Conservation (phyloP, 1,284 basidiomycete genomes). For the Agaricales sp. region DNA sequence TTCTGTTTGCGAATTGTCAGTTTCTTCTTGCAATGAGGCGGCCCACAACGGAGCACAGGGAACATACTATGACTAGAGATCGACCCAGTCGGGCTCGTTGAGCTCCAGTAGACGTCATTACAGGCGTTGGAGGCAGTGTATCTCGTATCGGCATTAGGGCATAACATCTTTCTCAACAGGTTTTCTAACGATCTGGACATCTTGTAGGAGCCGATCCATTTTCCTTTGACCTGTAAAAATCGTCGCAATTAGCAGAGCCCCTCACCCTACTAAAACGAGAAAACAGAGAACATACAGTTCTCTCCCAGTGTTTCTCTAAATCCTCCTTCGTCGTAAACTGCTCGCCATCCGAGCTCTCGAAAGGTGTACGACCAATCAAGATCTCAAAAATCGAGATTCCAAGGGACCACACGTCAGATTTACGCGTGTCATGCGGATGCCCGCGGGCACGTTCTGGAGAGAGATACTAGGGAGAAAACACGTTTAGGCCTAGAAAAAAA, state of each 20-base stretch:
- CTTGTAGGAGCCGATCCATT: conserved; percentile 76
- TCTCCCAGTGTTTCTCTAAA: conserved; percentile 73
- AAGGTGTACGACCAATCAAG: conserved; percentile 82
- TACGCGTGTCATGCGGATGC: conserved; percentile 81
- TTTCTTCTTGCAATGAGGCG: background rate
- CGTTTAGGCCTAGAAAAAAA: too few species aligned
- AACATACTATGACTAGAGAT: conserved; percentile 16
- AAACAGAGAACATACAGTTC: conserved; percentile 42
- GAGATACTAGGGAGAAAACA: conserved; percentile 50
- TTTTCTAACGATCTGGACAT: conserved; percentile 59
- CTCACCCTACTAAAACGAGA: conserved; percentile 5
- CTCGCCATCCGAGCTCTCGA: conserved; percentile 76
- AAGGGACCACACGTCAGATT: conserved; percentile 88
- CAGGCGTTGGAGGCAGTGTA: conserved; percentile 58
- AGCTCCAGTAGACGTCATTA: conserved; percentile 58
- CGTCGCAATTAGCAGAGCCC: too few species aligned
- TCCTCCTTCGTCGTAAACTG: conserved; percentile 76
- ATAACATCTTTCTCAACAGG: conserved; percentile 65
- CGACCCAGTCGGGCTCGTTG: conserved; percentile 7
- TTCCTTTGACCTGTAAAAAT: conserved; percentile 47
- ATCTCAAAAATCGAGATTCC: conserved; percentile 93
- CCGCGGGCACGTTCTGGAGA: conserved; percentile 83
- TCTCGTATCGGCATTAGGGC: conserved; percentile 64
- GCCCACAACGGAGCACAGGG: background rate
- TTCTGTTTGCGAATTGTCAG: background rate